Base-by-base conservation (phyloP, 1,284 basidiomycete species). In the Apiotrichum gamsii region DNA sequence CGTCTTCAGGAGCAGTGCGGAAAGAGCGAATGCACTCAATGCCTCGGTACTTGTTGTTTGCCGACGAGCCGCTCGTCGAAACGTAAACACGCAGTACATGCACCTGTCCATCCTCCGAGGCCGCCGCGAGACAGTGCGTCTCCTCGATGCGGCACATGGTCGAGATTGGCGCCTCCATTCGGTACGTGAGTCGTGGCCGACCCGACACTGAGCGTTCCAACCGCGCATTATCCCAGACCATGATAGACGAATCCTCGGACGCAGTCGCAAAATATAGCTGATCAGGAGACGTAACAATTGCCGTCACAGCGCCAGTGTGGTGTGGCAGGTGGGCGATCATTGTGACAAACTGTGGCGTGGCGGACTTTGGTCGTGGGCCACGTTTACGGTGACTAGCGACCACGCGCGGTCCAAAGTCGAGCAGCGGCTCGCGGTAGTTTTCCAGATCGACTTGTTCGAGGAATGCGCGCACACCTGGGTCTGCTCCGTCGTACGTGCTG, bases 231-330 rank as follows among this genome's bases (percentile, higher is more conserved):
- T 90, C 87, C 87, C 87, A 90, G 6, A 89, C 77, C 64, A 87
- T 85, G 52, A 93, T 79, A 0, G 82, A 84, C 56, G 83, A 83
- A 63, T 95, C 90, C 55, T 87, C 82, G 1, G 90, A 93, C 0
- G 83, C 80, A 0, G 91, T 87, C 1, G 90, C 84, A 60, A 98
- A 97, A 76, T 96, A 99, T 56, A 84, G 74, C 56, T 95, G 90
- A 65, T 98, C 95, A 0, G 91, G 90, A 1, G 94, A 85, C 10
- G 94, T 87, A 0, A 85, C 84, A 15, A 98, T 75, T 2, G 82
- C 80, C 1, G 85, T 90, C 51, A 98, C 77, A 1, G 81, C 77
- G 15, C 84, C 85, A 0, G 82, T 80, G 62, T 96, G 91, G 9
- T 89, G 88, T 18, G 80, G 80, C n/a, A 94, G 78, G 67, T 94